Conservation (phyloP, 345 rosid species). For the Citrus unshiu region DNA sequence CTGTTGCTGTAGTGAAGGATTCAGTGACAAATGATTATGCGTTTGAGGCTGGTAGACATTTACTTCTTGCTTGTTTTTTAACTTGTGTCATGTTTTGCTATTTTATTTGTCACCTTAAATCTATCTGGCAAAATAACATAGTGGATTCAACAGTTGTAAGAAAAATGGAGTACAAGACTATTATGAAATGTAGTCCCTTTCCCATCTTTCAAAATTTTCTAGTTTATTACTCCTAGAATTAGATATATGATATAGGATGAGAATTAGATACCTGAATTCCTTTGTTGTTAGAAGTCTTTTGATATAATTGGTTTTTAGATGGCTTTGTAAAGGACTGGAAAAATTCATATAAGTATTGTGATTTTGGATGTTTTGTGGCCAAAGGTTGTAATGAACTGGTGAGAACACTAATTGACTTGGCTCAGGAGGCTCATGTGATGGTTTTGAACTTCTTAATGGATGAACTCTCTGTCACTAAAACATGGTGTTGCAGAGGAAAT, state of each 20-base stretch:
- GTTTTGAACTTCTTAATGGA: neutral
- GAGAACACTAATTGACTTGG: neutral
- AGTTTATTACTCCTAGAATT: neutral
- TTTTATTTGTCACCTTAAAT: neutral
- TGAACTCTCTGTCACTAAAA: neutral
- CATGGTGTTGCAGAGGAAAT: neutral
- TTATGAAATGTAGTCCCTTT: neutral
- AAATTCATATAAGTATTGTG: neutral
- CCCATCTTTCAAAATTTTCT: neutral
- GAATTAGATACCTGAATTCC: neutral
- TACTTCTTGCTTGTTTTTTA: constrained; percentile 18
- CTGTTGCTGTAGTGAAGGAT: constrained; percentile 97
- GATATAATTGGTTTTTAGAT: neutral
- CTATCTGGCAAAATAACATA: neutral
- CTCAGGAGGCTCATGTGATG: neutral
- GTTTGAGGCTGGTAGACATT: constrained; percentile 85
- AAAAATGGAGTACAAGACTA: neutral
- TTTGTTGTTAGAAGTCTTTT: neutral
- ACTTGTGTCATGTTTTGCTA: neutral
- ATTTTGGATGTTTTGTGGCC: neutral
- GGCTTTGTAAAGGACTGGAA: neutral
- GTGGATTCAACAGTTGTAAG: neutral
- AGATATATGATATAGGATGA: neutral
- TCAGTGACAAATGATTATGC: constrained; percentile 87
- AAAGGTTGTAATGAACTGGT: neutral